Evolutionary conservation across 2,329 filamentous ascomycete genomes (phyloP), one percentile per base, ranked within the genome.

Genomic region (Dactylellina cionopaga): DNA sequence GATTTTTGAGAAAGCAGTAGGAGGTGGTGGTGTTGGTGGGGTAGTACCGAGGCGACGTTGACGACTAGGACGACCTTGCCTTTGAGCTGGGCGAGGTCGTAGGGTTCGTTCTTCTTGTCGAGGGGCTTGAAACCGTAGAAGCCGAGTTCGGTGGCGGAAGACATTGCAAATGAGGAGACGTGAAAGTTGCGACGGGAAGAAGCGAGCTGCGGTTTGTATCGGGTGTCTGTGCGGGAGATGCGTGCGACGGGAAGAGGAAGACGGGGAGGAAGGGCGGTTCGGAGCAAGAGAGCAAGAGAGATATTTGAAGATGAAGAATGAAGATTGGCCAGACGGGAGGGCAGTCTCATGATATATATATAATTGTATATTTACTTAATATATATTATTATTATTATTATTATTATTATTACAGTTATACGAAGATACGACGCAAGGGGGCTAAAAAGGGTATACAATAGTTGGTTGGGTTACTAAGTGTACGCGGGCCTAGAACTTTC

Each of bases 61-160:
- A 99, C 92, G 78, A 96, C 85, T 73, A 99, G 89, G 77, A 98
- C 88, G 77, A 98, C 94, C 83, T 98, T 98, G 86, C 90, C 91
- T 81, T 91, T 88, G 83, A 92, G 91, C 74, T 89, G 82, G 76
- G 83, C 79, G 76, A 98, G 85, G 70, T 88, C 84, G 79, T 89
- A 89, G 76, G 90, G 86, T 63, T 87, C 80, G 81, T 92, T 92
- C 80, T 88, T 89, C 80, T 92, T 92, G 82, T 94, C 88, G 76
- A 90, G 86, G 76, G 91, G 89, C 83, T 89, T 91, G 82, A 96
- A 96, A 80, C 93, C 90, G 85, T 90, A 95, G 81, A 96, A 92
- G 31, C 46, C 59, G 29, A 72, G 68, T 31, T 52, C 29, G 6
- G 59, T 72, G 11, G 68, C 68, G 63, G 80, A 72, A 15, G 68